Conservation (phyloP, 2,329 filamentous ascomycete species). For the Trichophyton verrucosum region DNA sequence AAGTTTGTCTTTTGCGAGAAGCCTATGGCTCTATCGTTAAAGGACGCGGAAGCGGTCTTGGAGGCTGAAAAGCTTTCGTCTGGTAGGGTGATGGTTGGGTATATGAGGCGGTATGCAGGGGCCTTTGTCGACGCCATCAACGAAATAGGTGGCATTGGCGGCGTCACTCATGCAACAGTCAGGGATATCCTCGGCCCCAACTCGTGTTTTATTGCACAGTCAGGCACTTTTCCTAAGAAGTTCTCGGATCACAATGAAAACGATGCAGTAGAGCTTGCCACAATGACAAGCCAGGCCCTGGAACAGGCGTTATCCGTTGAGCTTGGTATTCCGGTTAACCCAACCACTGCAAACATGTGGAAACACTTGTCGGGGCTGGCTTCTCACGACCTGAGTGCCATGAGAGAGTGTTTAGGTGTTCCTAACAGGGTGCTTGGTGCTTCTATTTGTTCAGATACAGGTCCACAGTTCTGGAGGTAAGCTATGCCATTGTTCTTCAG, state of each 20-base stretch:
- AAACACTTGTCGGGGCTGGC: constrained; percentile 37
- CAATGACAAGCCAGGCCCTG: constrained; percentile 17
- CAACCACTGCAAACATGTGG: constrained; percentile 22
- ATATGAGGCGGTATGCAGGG: constrained; percentile 47
- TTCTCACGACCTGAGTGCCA: constrained; percentile 41
- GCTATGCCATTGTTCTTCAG: constrained; percentile 1
- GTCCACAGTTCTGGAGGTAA: constrained; percentile 25
- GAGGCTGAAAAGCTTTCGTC: constrained; percentile 37
- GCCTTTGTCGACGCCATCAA: constrained; percentile 41
- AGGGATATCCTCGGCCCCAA: constrained; percentile 44
- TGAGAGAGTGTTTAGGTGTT: constrained; percentile 43
- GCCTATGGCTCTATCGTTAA: constrained; percentile 38
- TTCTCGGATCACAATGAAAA: constrained; percentile 31
- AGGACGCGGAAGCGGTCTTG: constrained; percentile 34
- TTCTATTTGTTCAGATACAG: constrained; percentile 17
- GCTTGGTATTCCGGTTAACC: constrained; percentile 21
- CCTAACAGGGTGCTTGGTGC: constrained; percentile 34
- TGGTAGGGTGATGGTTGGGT: constrained; percentile 44
- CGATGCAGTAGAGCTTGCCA: constrained; percentile 17
- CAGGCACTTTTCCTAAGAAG: constrained; percentile 24
- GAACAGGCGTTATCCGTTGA: constrained; percentile 23
- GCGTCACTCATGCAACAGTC: constrained; percentile 42
- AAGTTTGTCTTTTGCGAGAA: constrained; percentile 48
- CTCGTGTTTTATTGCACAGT: constrained; percentile 21
- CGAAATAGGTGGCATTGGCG: constrained; percentile 39